Conservation (phyloP, 129 eudicot species). For the Arctium minus region DNA sequence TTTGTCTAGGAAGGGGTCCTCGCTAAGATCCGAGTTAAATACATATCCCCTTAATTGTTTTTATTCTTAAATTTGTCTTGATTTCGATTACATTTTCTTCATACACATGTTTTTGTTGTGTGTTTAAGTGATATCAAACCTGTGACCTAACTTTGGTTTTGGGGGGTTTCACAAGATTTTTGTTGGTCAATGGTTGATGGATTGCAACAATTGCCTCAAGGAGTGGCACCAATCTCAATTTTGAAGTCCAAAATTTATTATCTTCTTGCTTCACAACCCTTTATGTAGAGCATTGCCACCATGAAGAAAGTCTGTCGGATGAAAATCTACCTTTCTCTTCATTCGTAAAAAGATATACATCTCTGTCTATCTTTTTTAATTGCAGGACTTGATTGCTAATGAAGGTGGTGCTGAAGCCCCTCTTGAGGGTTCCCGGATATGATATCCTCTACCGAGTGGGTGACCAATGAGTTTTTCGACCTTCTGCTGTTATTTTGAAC, state of each 20-base stretch:
- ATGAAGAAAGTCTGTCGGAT: background rate
- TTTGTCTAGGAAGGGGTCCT: too few species aligned
- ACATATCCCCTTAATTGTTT: too few species aligned
- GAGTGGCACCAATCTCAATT: background rate
- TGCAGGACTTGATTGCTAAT: constrained; percentile 85
- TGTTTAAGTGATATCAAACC: too few species aligned
- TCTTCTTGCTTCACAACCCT: background rate
- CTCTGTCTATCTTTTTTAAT: background rate
- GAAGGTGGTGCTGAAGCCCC: constrained; percentile 98
- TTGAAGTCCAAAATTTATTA: background rate
- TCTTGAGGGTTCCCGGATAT: constrained; percentile 98
- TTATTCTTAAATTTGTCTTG: too few species aligned
- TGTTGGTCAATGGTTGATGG: background rate
- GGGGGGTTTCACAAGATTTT: background rate
- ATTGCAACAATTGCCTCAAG: background rate
- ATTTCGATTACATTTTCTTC: too few species aligned
- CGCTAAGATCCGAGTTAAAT: too few species aligned
- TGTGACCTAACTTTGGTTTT: too few species aligned
- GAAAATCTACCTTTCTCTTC: background rate
- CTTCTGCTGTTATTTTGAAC: background rate
- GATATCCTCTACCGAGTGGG: constrained; percentile 98
- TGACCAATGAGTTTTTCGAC: constrained; percentile 1
- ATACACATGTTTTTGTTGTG: too few species aligned
- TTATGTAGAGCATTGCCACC: background rate
- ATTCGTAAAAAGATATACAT: background rate